Evolutionary conservation across 2,329 filamentous ascomycete genomes (phyloP), one percentile per base, ranked within the genome.

Genomic region (Neofusicoccum umdonicola): DNA sequence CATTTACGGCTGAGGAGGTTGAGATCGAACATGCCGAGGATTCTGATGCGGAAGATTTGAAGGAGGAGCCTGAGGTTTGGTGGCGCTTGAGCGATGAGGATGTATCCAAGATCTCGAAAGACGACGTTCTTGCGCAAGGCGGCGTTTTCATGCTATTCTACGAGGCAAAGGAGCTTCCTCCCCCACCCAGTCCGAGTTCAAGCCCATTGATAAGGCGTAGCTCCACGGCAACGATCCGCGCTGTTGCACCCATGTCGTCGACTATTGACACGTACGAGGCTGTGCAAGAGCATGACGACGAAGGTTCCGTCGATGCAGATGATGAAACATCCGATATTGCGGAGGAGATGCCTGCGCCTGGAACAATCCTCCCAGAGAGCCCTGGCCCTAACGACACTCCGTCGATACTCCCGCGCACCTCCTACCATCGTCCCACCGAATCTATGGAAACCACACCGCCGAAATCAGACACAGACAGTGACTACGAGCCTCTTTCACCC

Each of bases 101-200:
- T 67, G 93, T 98, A 7, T 86, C 83, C 66, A 83, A 86, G 68
- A 90, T 93, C 27, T 85, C 85, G 19, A 91, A 97, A 74, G 84
- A 88, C 11, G 84, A 85, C 34, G 91, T 96, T 0, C 80, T 95
- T 58, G 84, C 83, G 2, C 89, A 96, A 69, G 88, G 88, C 0
- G 92, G 92, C 1, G 94, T 93, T 0, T 98, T 98, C 74, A 98
- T 99, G 94, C 84, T 98, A 0, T 98, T 98, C 76, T 99, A 98
- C 75, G 94, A 99, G 34, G 54, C 54, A 4, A 34, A 60, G n/a
- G 61, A 63, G n/a, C 47, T 62, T 19, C 58, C 44, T 34, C 42
- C 61, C 17, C 61, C 61, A 7, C 61, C 61, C 4, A 52, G 48
- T 31, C 48, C 61, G 11, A 27, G 5, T 4, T 22, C 41, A n/a